Conservation (phyloP, 441 rosid species). For the Pelargonium cotyledonis region DNA sequence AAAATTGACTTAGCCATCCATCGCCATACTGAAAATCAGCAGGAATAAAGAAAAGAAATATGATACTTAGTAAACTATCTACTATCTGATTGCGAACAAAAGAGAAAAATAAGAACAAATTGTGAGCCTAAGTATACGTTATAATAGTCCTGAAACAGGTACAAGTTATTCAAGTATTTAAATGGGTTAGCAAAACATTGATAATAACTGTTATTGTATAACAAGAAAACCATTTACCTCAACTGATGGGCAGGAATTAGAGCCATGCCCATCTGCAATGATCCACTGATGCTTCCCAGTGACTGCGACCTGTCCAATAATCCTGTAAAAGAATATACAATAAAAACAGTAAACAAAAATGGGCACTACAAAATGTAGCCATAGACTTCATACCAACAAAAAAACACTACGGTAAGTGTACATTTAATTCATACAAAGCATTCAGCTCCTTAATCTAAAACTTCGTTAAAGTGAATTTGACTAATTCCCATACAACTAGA, state of each 20-base stretch:
- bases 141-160: not conserved
- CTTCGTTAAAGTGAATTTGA: not conserved
- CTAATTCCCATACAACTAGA: not conserved
- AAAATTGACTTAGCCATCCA: constrained; percentile 74
- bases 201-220: constrained; percentile 8
- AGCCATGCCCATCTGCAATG: constrained; percentile 42
- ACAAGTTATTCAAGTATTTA: constrained; percentile 1
- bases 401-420: not conserved
- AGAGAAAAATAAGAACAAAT: not conserved
- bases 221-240: constrained; percentile 45
- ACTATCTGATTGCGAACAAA: not conserved
- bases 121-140: not conserved
- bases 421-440: not conserved
- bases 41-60: constrained; percentile 1
- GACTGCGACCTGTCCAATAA: constrained; percentile 79
- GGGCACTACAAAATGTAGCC: constrained; percentile 13
- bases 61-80: not conserved
- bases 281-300: constrained; percentile 80
- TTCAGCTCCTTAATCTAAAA: not conserved
- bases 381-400: not conserved
- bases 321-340: constrained; percentile 40
- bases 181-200: not conserved
- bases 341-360: not conserved
- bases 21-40: constrained; percentile 51
- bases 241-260: constrained; percentile 36